phyloP scores from a whole-genome alignment of 768 basidiomycete species.

The Fibroporia radiculosa region DNA sequence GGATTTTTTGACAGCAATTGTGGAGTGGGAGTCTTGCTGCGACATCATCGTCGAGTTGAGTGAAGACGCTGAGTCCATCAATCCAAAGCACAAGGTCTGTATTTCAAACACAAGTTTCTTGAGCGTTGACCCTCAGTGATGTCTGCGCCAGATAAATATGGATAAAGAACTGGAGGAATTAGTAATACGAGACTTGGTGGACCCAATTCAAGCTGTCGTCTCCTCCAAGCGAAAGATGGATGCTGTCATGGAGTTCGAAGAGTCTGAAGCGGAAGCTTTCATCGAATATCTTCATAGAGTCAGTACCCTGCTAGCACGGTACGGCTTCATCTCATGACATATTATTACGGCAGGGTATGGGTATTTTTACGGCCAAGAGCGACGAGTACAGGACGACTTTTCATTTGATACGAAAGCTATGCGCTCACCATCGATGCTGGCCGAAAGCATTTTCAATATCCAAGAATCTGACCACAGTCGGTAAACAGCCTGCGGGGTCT shows the following conservation, averaged over 20 bases:
- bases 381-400: background rate
- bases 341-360: background rate
- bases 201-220: background rate
- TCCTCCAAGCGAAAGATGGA: background rate
- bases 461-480: background rate
- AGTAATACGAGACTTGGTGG: background rate
- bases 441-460: background rate
- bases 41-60: no score
- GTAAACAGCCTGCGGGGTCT: constrained; percentile 1
- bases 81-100: no score
- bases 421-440: background rate
- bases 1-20: no score
- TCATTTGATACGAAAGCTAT: constrained; percentile 2
- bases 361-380: no score
- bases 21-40: no score
- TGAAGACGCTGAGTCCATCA: no score
- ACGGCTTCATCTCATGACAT: background rate
- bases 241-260: background rate
- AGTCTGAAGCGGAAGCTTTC: background rate
- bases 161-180: no score
- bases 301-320: background rate
- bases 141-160: no score
- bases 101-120: no score
- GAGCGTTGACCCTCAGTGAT: no score
- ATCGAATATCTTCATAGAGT: background rate